Evolutionary conservation across 495 filamentous ascomycete genomes (phyloP), one percentile per base, ranked within the genome.

Genomic region (Talaromyces wortmannii): DNA sequence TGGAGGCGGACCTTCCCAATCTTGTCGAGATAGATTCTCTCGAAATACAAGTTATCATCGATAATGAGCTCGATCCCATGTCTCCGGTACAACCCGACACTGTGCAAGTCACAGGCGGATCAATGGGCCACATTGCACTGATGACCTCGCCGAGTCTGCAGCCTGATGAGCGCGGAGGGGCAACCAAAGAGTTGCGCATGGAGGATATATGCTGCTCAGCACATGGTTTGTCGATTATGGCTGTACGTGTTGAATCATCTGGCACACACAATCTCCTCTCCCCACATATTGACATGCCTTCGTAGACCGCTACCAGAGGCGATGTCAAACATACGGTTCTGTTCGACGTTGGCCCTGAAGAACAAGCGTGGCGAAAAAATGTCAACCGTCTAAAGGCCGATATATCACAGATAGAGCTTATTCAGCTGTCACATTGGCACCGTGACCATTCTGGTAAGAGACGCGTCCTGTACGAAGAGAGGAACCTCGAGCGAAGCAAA

Each of bases 391-490:
- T 85, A 10, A 65, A 70, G 29, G 63, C 76, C 2, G 69, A 80
- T 64, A 62, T 82, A 2, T 65, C 91, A 48, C 82, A 86, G 59
- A 80, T 95, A 43, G 86, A 89, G 57, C 76, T 82, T 36, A 71
- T 95, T 8, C 89, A 92, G 61, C 81, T 95, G 0, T 95, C 76
- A 6, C 83, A 85, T 57, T 85, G 81, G 82, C 83, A 85, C 69
- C 78, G 82, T 29, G 83, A 85, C 56, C 83, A 85, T 61, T 79
- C 75, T 44, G 77, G 72, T 73, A 42, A 16, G 30, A 10, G 8
- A 40, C 36, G 23, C 23, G 23, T 23, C 23, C 23, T 23, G 23
- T 2, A 23, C 1, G 4, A 23, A 23, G 23, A 4, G 23, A 23
- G 23, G 23, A 23, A 23, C 2, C 23, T 23, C 4, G 23, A 23